phyloP scores from a whole-genome alignment of 345 rosid species.

The Populus deltoides region DNA sequence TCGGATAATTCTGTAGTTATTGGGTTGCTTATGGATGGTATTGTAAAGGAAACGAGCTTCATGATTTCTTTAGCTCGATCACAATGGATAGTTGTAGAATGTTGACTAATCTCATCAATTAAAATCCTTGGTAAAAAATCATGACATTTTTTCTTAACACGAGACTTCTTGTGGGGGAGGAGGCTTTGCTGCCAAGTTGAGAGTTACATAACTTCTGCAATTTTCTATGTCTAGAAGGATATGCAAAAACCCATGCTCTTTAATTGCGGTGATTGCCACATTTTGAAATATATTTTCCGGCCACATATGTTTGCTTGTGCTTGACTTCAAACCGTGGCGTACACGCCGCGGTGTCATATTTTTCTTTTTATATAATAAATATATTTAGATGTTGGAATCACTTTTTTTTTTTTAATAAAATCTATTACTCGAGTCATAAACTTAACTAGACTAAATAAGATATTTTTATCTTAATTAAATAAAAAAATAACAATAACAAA shows the following conservation, averaged over 20 bases:
- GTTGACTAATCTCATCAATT: background rate
- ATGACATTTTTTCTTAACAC: too few species aligned
- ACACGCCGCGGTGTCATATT: too few species aligned
- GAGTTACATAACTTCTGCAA: background rate
- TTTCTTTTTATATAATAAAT: too few species aligned
- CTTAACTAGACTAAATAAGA: accelerated
- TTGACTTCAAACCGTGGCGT: too few species aligned
- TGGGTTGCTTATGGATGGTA: background rate
- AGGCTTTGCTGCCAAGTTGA: background rate
- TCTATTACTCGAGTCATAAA: accelerated
- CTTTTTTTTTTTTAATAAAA: too few species aligned
- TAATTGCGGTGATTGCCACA: background rate
- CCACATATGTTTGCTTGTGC: too few species aligned
- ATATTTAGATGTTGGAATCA: too few species aligned
- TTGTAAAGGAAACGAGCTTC: background rate
- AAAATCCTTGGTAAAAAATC: background rate
- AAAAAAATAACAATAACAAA: too few species aligned
- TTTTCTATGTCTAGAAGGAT: background rate
- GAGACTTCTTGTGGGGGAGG: background rate
- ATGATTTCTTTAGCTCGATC: background rate
- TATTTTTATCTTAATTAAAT: background rate
- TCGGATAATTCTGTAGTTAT: conserved; percentile 5
- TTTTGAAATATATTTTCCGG: background rate
- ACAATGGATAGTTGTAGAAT: background rate
- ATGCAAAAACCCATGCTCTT: background rate